Base-by-base conservation (phyloP, 768 basidiomycete species). In the Tulasnella sp. region DNA sequence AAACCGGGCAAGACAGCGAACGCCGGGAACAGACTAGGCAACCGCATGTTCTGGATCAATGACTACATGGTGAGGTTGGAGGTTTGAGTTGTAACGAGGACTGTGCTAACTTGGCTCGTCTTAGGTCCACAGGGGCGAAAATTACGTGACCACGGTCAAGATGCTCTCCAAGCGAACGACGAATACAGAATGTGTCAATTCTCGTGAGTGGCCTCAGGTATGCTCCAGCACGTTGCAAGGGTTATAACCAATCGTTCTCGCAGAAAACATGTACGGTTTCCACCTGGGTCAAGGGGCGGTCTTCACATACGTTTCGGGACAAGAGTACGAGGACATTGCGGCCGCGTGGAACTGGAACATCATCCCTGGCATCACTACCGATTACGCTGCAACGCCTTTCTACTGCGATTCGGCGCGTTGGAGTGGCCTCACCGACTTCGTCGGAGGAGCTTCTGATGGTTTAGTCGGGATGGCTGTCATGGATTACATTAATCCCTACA, bases 301-400 rank as follows among this genome's bases (percentile, higher is more conserved):
- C 16, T 90, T 91, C 84, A 93, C 91, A 0, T 93, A 93, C 84
- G 83, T 92, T 34, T 85, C 86, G 75, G 93, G 93, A 22, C 86
- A 90, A 82, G 93, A 94, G 84, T 94, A 93, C 83, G 91, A 92
- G 83, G 92, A 93, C 83, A 93, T 93, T 42, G 85, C 90, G 8
- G 93, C 90, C 3, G 87, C 90, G 2, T 93, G 92, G 93, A 92
- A 94, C 85, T 94, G 93, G 93, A 91, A 93, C 82, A 88, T 93
- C 12, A 90, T 94, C 64, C 93, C 93, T 11, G 93, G 93, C 0
- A 93, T 87, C 42, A 94, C 93, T 1, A 88, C 89, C 50, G 91
- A 93, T 83, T 92, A 93, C 83, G 87, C 85, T 9, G 89, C 87
- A 5, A 93, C 92, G 0, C 84, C 87, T 0, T 86, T 94, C 34